Evolutionary conservation across 495 filamentous ascomycete genomes (phyloP).

Genomic region (Penicillium pulvis): DNA sequence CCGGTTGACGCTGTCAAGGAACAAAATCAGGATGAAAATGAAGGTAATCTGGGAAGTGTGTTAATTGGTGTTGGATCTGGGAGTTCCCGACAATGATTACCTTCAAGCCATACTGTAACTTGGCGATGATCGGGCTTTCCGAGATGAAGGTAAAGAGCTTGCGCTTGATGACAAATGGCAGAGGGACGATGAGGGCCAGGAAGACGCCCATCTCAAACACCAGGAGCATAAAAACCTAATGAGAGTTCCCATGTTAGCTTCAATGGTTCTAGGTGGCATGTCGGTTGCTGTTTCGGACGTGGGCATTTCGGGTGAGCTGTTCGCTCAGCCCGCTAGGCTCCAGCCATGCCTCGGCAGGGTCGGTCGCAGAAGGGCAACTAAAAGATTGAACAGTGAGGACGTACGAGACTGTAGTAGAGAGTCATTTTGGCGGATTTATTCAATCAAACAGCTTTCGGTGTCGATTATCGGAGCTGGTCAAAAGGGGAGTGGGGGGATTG

Average conservation of each 20-base stretch:
- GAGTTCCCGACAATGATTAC: conserved; percentile 35
- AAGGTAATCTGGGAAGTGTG: conserved; percentile 77
- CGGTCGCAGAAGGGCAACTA: conserved; percentile 1
- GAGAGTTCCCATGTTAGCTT: conserved; percentile 3
- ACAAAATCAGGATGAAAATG: conserved; percentile 96
- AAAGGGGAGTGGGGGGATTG: conserved; percentile 24
- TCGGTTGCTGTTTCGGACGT: not conserved
- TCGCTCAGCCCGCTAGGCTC: conserved; percentile 23
- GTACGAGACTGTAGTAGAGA: conserved; percentile 96
- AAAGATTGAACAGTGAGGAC: conserved; percentile 33
- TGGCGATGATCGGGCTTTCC: conserved; percentile 80
- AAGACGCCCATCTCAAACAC: conserved; percentile 94
- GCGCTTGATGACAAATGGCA: conserved; percentile 83
- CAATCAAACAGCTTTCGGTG: conserved; percentile 11
- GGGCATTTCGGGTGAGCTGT: conserved; percentile 10
- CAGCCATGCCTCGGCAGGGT: conserved; percentile 13
- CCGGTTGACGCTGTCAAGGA: conserved; percentile 97
- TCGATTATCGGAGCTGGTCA: conserved; percentile 16
- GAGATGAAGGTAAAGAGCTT: conserved; percentile 93
- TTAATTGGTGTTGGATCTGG: conserved; percentile 5
- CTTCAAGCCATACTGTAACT: conserved; percentile 79
- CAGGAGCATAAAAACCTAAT: conserved; percentile 88
- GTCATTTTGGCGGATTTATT: conserved; percentile 70
- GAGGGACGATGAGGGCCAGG: conserved; percentile 85
- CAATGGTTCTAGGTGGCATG: not conserved